Evolutionary conservation across 176 grass and related monocot species (phyloP), one percentile per base, ranked within the genome.

Genomic region (Oryza brachyantha): DNA sequence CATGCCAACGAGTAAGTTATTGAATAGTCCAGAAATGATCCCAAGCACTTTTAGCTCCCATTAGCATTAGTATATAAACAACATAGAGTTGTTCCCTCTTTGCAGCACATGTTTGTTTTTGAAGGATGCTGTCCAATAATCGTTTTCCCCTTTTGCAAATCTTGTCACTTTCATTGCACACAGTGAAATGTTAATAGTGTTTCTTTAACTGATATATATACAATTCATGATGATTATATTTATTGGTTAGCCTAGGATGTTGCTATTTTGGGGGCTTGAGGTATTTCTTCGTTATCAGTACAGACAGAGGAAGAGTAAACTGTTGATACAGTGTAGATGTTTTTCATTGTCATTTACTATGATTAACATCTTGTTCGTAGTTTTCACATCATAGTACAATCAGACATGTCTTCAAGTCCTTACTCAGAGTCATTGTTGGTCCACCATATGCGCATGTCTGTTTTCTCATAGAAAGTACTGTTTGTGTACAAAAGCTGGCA

Each of bases 391-490:
- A 24, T 52, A 39, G 37, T 11, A 59, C 66, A 34, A 29, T 58
- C 27, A 36, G 43, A 45, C 36, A 83, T 82, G 48, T 45, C 36
- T n/a, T 65, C n/a, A 57, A 59, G 64, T 38, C 19, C 79, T 83
- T 46, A 75, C 63, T 57, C 8, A 71, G 21, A 70, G 57, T 70
- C 54, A 37, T 74, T 26, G 28, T 36, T 86, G 63, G 70, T 45
- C 79, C 76, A 46, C 79, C 54, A 34, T 43, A 75, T 79, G 31
- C 46, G 29, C 52, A 46, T 22, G 61, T 3, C 29, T 43, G 26
- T 59, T 79, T 64, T 88, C 78, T 82, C 62, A 85, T 74, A 38
- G 28, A 50, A 78, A 79, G 41, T 64, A 75, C 55, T 88, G 74
- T 65, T 73, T 78, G 52, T 67, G 68, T 34, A 69, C 41, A 75